Evolutionary conservation across 2,329 filamentous ascomycete genomes (phyloP).

Genomic region (Lecanicillium sp.): DNA sequence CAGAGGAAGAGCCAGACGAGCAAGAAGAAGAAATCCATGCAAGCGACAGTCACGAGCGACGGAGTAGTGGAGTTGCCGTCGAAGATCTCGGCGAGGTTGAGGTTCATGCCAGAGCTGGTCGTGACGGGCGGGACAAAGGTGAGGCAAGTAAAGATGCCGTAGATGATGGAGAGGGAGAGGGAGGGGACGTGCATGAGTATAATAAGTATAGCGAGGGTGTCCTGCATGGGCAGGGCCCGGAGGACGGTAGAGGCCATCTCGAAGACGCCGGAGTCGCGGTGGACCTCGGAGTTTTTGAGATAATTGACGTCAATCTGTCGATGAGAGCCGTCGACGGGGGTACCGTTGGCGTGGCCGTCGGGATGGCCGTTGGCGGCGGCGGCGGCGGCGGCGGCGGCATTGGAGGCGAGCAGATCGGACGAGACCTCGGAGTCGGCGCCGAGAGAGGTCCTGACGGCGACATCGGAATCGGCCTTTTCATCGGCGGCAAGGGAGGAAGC

Average conservation of each 20-base stretch:
- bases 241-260: constrained; percentile 81
- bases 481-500: neutral
- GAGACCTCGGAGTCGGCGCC: constrained; percentile 22
- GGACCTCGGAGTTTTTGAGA: constrained; percentile 60
- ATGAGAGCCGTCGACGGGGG: constrained; percentile 43
- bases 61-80: constrained; percentile 81
- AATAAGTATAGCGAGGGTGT: constrained; percentile 94
- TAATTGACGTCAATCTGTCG: constrained; percentile 66
- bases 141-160: constrained; percentile 85
- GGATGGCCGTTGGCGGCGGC: constrained; percentile 27
- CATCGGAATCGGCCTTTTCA: constrained; percentile 2
- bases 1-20: constrained; percentile 83
- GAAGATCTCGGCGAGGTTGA: constrained; percentile 86
- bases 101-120: constrained; percentile 68
- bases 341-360: constrained; percentile 28
- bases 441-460: constrained; percentile 5
- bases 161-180: constrained; percentile 79
- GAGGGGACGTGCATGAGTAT: constrained; percentile 89
- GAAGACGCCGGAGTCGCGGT: constrained; percentile 66
- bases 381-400: constrained; percentile 17
- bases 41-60: constrained; percentile 75
- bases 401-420: constrained; percentile 32
- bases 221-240: constrained; percentile 81
- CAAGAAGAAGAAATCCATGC: constrained; percentile 77
- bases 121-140: constrained; percentile 85